Base-by-base conservation (phyloP, 2,329 filamentous ascomycete genomes). In the Arachnomyces sp. region DNA sequence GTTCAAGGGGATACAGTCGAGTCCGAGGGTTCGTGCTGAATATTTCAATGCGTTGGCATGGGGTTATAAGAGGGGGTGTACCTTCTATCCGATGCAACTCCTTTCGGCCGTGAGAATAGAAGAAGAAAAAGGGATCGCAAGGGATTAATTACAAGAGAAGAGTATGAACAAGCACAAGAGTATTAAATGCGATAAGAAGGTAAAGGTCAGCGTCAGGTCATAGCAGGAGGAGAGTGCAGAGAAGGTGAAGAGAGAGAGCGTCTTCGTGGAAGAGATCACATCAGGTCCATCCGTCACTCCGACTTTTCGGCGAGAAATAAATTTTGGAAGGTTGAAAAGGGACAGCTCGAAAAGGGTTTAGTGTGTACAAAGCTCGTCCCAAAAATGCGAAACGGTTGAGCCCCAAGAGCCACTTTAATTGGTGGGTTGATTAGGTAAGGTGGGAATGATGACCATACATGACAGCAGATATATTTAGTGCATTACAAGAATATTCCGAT, bases 311-410 rank as follows among this genome's bases (percentile, higher is more conserved):
- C 5, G 20, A 25, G 20, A 18, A 28, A 33, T 33, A 32, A 20
- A 25, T 25, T 25, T 25, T 25, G 20, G 20, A 9, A 25, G 51
- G 56, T 59, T 59, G 57, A 58, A 56, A 44, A 43, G 43, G 48
- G 53, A 45, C 31, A 44, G 49, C 40, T 56, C 54, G 36, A 47
- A 64, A 55, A 14, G 11, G 58, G 61, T 46, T 53, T 63, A 59
- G 60, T 51, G 54, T 39, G 40, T 38, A 41, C 39, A 34, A 43
- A 43, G 36, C 48, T 39, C 48, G 30, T 48, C 57, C 58, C 58
- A 58, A 59, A 57, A 56, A 49, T 46, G 50, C 51, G 47, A 55
- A 59, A 59, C 46, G 55, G 59, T 60, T 61, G 60, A 57, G 57
- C 51, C 55, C 47, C 45, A 39, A 38, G 32, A 30, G 20, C 20